Conservation (phyloP, 2,329 filamentous ascomycete species). For the Paracoccidioides brasiliensis region DNA sequence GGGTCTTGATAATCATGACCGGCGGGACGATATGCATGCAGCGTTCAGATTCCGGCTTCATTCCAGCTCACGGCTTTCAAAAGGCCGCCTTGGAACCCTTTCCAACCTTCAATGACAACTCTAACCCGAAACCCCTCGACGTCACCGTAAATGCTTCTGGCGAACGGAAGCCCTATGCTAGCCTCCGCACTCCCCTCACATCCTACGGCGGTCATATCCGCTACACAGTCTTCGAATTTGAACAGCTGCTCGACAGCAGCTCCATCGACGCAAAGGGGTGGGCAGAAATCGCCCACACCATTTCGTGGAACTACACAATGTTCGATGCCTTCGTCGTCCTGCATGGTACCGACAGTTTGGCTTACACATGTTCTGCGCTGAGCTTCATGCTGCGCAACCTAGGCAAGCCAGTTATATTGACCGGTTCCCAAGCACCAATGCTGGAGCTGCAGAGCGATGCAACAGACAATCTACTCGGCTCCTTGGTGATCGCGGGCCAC, state of each 20-base stretch:
- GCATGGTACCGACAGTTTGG: conserved; percentile 80
- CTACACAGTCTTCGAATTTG: conserved; percentile 75
- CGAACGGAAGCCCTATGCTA: conserved; percentile 44
- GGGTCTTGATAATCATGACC: conserved; percentile 82
- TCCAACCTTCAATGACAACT: conserved; percentile 73
- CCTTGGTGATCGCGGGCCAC: conserved; percentile 78
- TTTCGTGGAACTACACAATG: conserved; percentile 71
- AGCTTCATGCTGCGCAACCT: conserved; percentile 89
- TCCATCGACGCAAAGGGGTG: conserved; percentile 78
- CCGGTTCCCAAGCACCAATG: conserved; percentile 73
- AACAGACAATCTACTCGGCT: conserved; percentile 77
- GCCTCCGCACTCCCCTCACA: conserved; percentile 65
- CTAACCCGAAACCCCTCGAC: conserved; percentile 42
- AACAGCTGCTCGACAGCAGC: conserved; percentile 73
- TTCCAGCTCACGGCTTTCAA: conserved; percentile 69
- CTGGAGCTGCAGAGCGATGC: conserved; percentile 83
- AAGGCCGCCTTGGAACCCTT: conserved; percentile 69
- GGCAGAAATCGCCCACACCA: conserved; percentile 68
- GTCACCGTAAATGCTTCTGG: conserved; percentile 41
- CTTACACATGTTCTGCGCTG: conserved; percentile 77
- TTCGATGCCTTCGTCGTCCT: conserved; percentile 88
- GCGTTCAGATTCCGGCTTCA: conserved; percentile 62
- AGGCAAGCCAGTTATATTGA: conserved; percentile 82
- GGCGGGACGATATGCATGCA: conserved; percentile 79
- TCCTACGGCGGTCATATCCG: conserved; percentile 69